Evolutionary conservation across 768 basidiomycete species (phyloP), one percentile per base, ranked within the genome.

Genomic region (Boletus vermiculosoides): DNA sequence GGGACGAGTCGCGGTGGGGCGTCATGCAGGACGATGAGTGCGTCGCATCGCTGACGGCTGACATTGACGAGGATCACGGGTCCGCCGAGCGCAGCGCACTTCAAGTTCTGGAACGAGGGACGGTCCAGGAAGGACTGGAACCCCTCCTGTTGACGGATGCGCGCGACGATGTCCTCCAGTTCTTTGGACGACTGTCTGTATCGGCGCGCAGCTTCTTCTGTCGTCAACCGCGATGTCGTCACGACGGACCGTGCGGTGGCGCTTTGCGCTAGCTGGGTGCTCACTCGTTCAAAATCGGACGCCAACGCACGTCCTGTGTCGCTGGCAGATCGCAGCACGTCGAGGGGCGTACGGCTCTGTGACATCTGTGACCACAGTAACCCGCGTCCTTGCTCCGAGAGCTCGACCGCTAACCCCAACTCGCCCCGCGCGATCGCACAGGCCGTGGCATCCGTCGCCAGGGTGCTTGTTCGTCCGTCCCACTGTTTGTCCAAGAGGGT

Each of bases 51-150:
- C 36, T 28, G 54, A 11, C 33, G 25, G 55, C 66, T 60, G 25
- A 69, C 56, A 39, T 77, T 78, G 45, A 78, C 62, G 16, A 79
- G 54, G 20, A 77, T 70, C n/a, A 75, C 66, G 6, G 74, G 74
- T 3, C 74, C 75, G 2, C 57, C 64, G 1, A 55, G 47, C 4
- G 72, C 68, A 23, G 66, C 64, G 1, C 13, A 48, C 22, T 57
- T 59, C 16, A 71, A 50, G 16, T 54, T 39, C 22, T 61, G 59
- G 34, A 63, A 61, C 28, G 65, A 60, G 15, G 46, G 45, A 0
- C 69, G 68, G n/a, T 50, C 54, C 34, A 76, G 60, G 54, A 76
- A 76, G 9, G 64, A 55, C 23, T 67, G 59, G 53, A 76, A 73
- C 12, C 69, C 71, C 22, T 61, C 57, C 11, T 61, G 59, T 11